Evolutionary conservation across 2,329 filamentous ascomycete genomes (phyloP), one percentile per base, ranked within the genome.

Genomic region (Aspergillus pseudonomiae): DNA sequence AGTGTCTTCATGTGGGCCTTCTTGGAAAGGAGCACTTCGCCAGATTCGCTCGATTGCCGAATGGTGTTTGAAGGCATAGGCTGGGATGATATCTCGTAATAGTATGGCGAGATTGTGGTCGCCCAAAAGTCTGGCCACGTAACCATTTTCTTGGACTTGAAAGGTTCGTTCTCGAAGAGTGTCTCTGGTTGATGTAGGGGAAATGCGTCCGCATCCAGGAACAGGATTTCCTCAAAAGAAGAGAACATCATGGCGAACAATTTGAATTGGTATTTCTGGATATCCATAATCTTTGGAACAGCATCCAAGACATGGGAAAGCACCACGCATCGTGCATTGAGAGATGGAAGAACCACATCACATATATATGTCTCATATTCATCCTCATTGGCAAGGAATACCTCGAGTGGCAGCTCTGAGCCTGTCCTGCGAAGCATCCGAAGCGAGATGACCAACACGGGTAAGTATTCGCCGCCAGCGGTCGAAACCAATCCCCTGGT

Each of bases 51-150:
- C 1, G 79, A 79, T 63, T 70, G 71, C 11, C 69, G 68, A 21
- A 69, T 63, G 9, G 70, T 57, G 26, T 67, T 68, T 9, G 65
- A 65, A 9, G 73, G 72, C 6, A 64, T 56, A 6, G 69, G 63
- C 54, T 74, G 70, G 4, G 71, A 73, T 3, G 76, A 68, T n/a
- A 83, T 78, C 11, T 73, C 68, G 62, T 78, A 79, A 63, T 80
- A 80, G 16, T 75, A 66, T 0, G 74, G 73, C 0, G 79, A 79
- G 24, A 76, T 70, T 9, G 79, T 78, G 12, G 75, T 73, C 2
- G 67, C 71, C 81, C 81, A 82, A 67, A 80, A 82, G 69, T 84
- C 82, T 0, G 80, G 81, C 82, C 82, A 84, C 5, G 78, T 77
- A 6, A 84, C 71, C 62, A 85, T 73, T 1, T 79, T 77, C 1